These are phyloP conservation scores for Elongisporangium undulatum DNA, from an alignment of 352 stramenopile species.

Conservation along the genomic window DNA sequence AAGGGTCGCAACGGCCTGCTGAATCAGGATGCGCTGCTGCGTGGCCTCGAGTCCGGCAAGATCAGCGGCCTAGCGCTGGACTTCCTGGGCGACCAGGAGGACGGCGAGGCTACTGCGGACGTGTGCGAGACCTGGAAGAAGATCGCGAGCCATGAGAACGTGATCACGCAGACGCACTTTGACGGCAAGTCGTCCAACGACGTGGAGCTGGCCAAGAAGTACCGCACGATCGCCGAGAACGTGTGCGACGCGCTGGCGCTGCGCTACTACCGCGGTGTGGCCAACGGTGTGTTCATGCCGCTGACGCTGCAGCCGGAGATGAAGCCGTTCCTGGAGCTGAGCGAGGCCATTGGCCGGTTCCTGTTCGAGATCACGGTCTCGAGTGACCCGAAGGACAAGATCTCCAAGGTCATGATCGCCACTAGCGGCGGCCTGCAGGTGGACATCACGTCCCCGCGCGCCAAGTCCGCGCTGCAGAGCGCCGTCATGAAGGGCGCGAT, in stretches of 20 bases:
- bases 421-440: conserved; percentile 59
- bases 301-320: conserved; percentile 75
- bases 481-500: conserved; percentile 74
- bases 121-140: conserved; percentile 40
- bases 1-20: conserved; percentile 74
- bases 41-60: conserved; percentile 61
- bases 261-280: conserved; percentile 72
- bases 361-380: conserved; percentile 64
- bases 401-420: conserved; percentile 61
- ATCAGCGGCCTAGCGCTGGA: conserved; percentile 86
- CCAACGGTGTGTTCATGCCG: conserved; percentile 84
- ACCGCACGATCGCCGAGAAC: conserved; percentile 76
- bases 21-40: conserved; percentile 69
- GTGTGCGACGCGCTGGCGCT: conserved; percentile 63
- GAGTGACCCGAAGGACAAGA: conserved; percentile 52
- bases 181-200: conserved; percentile 87
- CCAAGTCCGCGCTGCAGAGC: conserved; percentile 66
- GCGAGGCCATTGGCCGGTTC: conserved; percentile 68
- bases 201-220: conserved; percentile 62
- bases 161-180: conserved; percentile 87
- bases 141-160: conserved; percentile 84
- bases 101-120: conserved; percentile 8
- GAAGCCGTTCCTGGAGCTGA: conserved; percentile 72
- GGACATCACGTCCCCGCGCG: conserved; percentile 75
- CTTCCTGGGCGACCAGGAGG: conserved; percentile 35